A percentile compares a stretch with the other conserved stretches of the same genome.
Evolutionary conservation across 2,329 filamentous ascomycete species (phyloP).

Genomic region (Pseudogymnoascus pannorum): DNA sequence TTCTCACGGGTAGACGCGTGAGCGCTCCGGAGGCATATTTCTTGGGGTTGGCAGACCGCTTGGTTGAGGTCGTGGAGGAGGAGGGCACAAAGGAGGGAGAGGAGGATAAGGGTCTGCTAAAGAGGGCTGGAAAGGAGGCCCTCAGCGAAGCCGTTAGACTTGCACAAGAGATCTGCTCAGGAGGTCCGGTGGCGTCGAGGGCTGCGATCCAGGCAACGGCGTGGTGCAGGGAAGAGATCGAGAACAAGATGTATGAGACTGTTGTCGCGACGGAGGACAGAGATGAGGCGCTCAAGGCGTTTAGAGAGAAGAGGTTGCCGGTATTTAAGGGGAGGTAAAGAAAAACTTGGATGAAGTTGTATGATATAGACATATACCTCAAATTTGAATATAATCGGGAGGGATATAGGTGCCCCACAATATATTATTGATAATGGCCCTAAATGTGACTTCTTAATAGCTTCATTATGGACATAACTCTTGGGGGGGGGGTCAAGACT

Average conservation of each 20-base stretch:
- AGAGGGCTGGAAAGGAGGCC: conserved; percentile 57
- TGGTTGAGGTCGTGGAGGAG: conserved; percentile 69
- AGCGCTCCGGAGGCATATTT: conserved; percentile 82
- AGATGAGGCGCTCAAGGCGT: conserved; percentile 80
- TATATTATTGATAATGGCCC: neutral
- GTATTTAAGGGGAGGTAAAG: conserved; percentile 53
- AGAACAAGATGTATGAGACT: conserved; percentile 78
- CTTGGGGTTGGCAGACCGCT: conserved; percentile 79
- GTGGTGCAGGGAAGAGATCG: conserved; percentile 65
- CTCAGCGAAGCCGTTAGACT: conserved; percentile 70
- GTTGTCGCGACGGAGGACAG: conserved; percentile 81
- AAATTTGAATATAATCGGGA: neutral
- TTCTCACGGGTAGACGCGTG: conserved; percentile 84
- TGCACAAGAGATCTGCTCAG: conserved; percentile 80
- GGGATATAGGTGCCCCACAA: neutral
- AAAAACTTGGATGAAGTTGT: neutral
- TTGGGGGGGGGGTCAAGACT: neutral
- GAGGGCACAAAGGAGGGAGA: conserved; percentile 36
- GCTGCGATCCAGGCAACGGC: conserved; percentile 74
- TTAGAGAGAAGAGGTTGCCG: conserved; percentile 67
- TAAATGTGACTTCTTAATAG: neutral
- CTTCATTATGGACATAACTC: neutral
- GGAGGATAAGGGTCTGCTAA: conserved; percentile 40
- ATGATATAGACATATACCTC: neutral
- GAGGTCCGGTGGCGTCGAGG: conserved; percentile 74